Conservation (phyloP, 768 basidiomycete species). For the Phanerodontia chrysosporium region DNA sequence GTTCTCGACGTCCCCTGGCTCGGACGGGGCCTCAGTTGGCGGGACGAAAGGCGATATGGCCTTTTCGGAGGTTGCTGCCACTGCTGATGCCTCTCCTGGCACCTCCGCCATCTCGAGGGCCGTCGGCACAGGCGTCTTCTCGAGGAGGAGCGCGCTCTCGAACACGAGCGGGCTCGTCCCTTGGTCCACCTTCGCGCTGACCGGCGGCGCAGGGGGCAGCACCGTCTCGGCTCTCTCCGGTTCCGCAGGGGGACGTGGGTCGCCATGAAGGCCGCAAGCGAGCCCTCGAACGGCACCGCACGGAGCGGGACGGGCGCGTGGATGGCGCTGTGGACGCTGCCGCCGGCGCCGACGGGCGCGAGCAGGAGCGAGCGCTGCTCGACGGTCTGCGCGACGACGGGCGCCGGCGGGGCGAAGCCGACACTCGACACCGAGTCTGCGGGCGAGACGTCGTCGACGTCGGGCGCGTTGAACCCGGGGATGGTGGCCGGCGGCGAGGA, state of each 20-base stretch:
- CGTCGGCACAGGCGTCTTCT: background rate
- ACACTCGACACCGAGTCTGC: background rate
- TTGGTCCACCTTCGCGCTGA: background rate
- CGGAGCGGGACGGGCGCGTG: conserved; percentile 8
- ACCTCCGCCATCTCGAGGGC: background rate
- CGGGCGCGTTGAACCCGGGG: conserved; percentile 1
- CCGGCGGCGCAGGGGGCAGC: background rate
- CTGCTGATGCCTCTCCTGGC: background rate
- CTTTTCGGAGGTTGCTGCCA: background rate
- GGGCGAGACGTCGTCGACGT: conserved; percentile 2
- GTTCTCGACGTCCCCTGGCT: background rate
- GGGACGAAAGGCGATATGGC: background rate
- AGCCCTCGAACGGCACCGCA: conserved; percentile 1
- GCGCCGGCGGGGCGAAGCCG: background rate
- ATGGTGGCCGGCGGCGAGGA: conserved; percentile 3
- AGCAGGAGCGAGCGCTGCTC: background rate
- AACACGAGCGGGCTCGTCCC: background rate
- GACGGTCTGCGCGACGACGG: background rate
- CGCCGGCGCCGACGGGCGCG: background rate
- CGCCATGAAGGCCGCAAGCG: background rate
- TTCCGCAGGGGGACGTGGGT: background rate
- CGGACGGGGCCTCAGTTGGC: background rate
- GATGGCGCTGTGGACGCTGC: background rate
- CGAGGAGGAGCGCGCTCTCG: background rate
- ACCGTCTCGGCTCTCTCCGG: background rate